phyloP scores from a whole-genome alignment of 2,329 filamentous ascomycete species.

The Aspergillus texensis region DNA sequence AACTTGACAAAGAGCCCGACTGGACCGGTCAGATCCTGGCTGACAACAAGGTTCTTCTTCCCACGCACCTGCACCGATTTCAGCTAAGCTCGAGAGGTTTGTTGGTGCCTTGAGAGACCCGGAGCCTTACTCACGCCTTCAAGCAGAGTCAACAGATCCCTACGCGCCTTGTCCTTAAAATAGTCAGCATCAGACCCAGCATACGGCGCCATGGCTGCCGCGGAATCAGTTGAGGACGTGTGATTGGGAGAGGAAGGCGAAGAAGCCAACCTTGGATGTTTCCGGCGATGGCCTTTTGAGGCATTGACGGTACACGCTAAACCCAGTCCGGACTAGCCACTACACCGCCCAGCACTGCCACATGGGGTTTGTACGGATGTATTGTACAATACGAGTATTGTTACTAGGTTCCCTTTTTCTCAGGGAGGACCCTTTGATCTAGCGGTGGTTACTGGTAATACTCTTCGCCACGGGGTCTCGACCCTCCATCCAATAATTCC shows the following conservation, averaged over 20 bases:
- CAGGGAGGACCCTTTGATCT: neutral
- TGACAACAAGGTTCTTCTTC: slow-evolving; percentile 97
- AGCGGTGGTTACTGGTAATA: slow-evolving; percentile 19
- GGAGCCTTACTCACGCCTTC: slow-evolving; percentile 79
- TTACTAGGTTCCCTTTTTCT: neutral
- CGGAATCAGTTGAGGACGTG: slow-evolving; percentile 22
- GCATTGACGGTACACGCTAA: slow-evolving; percentile 10
- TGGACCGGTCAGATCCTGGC: slow-evolving; percentile 84
- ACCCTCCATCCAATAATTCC: slow-evolving; percentile 21
- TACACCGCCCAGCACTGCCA: slow-evolving; percentile 18
- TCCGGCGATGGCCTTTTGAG: neutral
- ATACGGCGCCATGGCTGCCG: slow-evolving; percentile 45
- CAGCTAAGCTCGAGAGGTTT: slow-evolving; percentile 26
- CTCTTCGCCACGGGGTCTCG: slow-evolving; percentile 13
- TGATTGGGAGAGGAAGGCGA: slow-evolving; percentile 9
- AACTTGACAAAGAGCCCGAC: slow-evolving; percentile 93
- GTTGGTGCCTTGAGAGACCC: slow-evolving; percentile 17
- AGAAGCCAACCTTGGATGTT: slow-evolving; percentile 15
- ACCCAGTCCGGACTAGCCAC: slow-evolving; percentile 23
- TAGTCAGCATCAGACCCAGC: slow-evolving; percentile 49
- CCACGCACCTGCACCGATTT: slow-evolving; percentile 74
- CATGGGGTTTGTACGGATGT: neutral
- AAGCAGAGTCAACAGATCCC: slow-evolving; percentile 85
- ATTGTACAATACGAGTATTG: slow-evolving; percentile 12
- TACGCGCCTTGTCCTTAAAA: slow-evolving; percentile 65